Base-by-base conservation (phyloP, 176 grass and related monocot species). In the Rhynchospora pubera region DNA sequence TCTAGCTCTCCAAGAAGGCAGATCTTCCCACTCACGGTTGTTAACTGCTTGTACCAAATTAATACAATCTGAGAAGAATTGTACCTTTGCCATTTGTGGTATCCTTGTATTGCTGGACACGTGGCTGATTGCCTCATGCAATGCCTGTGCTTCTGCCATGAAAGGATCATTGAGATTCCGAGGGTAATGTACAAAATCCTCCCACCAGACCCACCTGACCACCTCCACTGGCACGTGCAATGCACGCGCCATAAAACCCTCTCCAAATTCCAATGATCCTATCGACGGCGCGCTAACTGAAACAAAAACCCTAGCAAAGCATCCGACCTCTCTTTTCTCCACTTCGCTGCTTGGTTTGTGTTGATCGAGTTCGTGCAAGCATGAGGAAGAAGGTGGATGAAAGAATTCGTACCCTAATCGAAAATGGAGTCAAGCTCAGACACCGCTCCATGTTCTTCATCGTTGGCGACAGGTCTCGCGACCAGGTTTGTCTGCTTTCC, bases 311-410 rank as follows among this genome's bases (percentile, higher is more conserved):
- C 82, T 84, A 74, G 48, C n/a, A n/a, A n/a, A n/a, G n/a, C 82
- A 70, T 15, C 34, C 62, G 14, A 57, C 51, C 45, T 9, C 51
- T 56, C 19, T 84, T 19, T 43, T 28, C 48, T 51, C 59, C 65
- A 56, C 0, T 16, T 83, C 81, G 24, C 65, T 53, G 28, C 46
- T n/a, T 23, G 28, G 22, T 9, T 28, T 28, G 21, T 43, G 13
- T 46, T 74, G 13, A 64, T 39, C 16, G 48, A 59, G 43, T 4
- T 61, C 30, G 16, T 24, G 71, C 62, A 73, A 77, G 6, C 79
- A 97, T 98, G 92, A 98, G 90, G 90, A 98, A 94, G 89, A 98
- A 94, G 87, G 95, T 98, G 78, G 92, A 94, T 67, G 92, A 94
- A 42, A 84, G 95, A 59, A 98, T 98, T 59, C 88, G 92, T 62